phyloP scores from a whole-genome alignment of 106 monocot genomes.

The Iris macrosiphon region DNA sequence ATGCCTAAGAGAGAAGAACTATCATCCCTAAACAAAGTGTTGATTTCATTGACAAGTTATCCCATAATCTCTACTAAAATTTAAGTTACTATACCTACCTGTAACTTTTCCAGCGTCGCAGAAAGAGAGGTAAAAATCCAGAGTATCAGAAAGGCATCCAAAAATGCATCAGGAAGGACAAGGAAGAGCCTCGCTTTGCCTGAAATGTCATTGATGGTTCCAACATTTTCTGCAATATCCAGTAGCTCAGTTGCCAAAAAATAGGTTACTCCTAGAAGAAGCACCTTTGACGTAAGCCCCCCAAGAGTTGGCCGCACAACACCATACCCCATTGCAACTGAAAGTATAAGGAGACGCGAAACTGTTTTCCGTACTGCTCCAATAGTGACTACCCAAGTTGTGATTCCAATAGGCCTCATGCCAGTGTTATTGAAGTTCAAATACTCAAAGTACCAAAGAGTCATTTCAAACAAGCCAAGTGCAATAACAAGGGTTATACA shows the following conservation, averaged over 20 bases:
- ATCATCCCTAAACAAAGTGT: neutral
- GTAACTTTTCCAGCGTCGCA: slow-evolving; percentile 76
- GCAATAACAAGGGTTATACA: slow-evolving; percentile 78
- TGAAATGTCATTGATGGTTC: slow-evolving; percentile 88
- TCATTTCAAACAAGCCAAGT: slow-evolving; percentile 94
- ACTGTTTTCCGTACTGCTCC: slow-evolving; percentile 81
- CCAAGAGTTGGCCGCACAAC: slow-evolving; percentile 94
- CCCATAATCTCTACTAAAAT: neutral
- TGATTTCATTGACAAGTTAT: neutral
- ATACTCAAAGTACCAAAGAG: slow-evolving; percentile 93
- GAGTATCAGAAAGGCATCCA: slow-evolving; percentile 88
- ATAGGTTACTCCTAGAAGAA: slow-evolving; percentile 87
- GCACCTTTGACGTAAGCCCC: slow-evolving; percentile 94
- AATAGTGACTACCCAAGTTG: slow-evolving; percentile 95
- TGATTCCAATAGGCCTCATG: slow-evolving; percentile 76
- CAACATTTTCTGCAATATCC: slow-evolving; percentile 91
- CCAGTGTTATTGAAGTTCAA: slow-evolving; percentile 80
- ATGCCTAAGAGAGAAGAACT: neutral
- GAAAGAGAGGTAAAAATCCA: slow-evolving; percentile 99
- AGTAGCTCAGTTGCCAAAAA: slow-evolving; percentile 88
- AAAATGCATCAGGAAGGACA: slow-evolving; percentile 86
- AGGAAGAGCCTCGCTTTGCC: slow-evolving; percentile 86
- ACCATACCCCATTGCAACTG: slow-evolving; percentile 95
- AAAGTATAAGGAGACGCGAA: slow-evolving; percentile 79
- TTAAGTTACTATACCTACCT: slow-evolving; percentile 32